phyloP scores from a whole-genome alignment of 2,329 filamentous ascomycete genomes.

The Colletotrichum caudatum region DNA sequence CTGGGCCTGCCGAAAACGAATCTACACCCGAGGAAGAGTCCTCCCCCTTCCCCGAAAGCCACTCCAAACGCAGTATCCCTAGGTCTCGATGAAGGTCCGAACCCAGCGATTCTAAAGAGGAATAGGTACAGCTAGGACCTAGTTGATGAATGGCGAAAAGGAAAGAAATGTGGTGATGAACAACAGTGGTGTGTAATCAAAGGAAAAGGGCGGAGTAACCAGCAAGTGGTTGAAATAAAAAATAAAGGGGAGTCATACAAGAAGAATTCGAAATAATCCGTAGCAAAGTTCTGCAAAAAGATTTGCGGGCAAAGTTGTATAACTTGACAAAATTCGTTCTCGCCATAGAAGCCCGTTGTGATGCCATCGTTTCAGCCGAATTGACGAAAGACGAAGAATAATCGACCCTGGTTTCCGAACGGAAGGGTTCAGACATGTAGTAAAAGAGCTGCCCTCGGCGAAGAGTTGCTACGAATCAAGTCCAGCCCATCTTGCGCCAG shows the following conservation, averaged over 20 bases:
- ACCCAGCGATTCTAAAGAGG: not conserved
- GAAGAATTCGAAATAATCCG: constrained; percentile 27
- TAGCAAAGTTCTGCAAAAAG: constrained; percentile 35
- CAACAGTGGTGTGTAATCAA: constrained; percentile 16
- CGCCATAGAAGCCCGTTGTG: not conserved
- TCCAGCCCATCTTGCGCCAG: constrained; percentile 6
- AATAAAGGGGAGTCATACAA: constrained; percentile 40
- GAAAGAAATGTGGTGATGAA: not conserved
- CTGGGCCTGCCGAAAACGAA: not conserved
- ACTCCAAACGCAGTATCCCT: not conserved
- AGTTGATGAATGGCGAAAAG: not conserved
- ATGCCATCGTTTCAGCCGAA: not conserved
- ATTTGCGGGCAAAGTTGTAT: constrained; percentile 27
- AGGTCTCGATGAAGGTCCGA: not conserved
- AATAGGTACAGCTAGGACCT: not conserved
- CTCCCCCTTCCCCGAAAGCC: not conserved
- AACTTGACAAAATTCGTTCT: constrained; percentile 35
- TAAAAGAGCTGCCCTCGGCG: not conserved
- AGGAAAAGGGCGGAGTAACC: constrained; percentile 34
- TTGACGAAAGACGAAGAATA: constrained; percentile 1
- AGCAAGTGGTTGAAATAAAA: constrained; percentile 14
- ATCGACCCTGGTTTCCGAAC: not conserved
- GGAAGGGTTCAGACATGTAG: constrained; percentile 22
- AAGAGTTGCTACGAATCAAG: not conserved
- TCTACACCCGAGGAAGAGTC: too few species aligned